Conservation (phyloP, 2,329 filamentous ascomycete genomes). For the Hypoxylon sp. region DNA sequence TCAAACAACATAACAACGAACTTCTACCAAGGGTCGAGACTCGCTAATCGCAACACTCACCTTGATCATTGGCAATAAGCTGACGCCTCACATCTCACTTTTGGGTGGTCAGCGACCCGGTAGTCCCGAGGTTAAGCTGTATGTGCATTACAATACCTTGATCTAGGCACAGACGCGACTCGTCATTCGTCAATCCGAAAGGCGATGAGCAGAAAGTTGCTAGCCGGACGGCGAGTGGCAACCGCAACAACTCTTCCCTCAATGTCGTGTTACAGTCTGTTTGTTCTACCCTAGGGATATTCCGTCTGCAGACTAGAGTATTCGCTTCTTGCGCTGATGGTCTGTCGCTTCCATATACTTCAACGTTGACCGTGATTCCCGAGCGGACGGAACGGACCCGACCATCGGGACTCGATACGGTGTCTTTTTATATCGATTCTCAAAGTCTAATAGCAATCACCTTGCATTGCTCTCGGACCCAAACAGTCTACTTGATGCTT, state of each 20-base stretch:
- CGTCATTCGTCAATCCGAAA: conserved; percentile 16
- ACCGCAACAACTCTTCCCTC: conserved; percentile 26
- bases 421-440: not conserved
- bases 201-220: conserved; percentile 20
- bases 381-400: conserved; percentile 21
- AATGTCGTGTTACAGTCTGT: conserved; percentile 38
- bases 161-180: conserved; percentile 29
- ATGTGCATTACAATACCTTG: conserved; percentile 9
- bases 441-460: not conserved
- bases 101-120: not conserved
- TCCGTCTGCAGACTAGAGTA: conserved; percentile 10
- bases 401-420: conserved; percentile 15
- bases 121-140: conserved; percentile 4
- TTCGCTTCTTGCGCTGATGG: conserved; percentile 12
- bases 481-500: not conserved
- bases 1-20: not conserved
- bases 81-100: conserved; percentile 8
- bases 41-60: not conserved
- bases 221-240: conserved; percentile 37
- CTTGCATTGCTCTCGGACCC: conserved; percentile 13
- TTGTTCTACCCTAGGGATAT: conserved; percentile 28
- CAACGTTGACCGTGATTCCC: conserved; percentile 22
- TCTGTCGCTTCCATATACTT: conserved; percentile 21
- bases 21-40: no score
- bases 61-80: conserved; percentile 5